Evolutionary conservation across 495 filamentous ascomycete genomes (phyloP), one percentile per base, ranked within the genome.

Genomic region (Lentithecium fluviatile): DNA sequence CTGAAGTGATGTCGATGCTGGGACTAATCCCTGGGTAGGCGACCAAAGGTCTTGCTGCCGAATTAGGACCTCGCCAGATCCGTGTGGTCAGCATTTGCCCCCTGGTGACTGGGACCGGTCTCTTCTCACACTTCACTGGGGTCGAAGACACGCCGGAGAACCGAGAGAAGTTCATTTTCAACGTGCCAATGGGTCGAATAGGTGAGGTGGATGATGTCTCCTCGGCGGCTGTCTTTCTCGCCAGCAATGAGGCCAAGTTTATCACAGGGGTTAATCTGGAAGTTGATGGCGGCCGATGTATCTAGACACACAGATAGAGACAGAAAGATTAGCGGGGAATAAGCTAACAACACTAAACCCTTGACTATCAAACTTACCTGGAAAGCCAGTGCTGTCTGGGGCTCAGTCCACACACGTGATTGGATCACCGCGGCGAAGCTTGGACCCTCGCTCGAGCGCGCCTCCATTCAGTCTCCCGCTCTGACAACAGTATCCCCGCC

Each of bases 71-170:
- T 1, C 77, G 84, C 43, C 79, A 86, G 64, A 85, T 89, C 66
- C 79, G 85, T 1, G 80, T 88, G 45, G 87, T 87, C 65, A 77
- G 80, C 19, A 78, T 88, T 10, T 82, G 78, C 45, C 86, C 85
- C 6, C 75, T 85, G 0, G 77, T 87, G 6, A 80, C 79, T 25
- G 84, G 78, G 12, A 88, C 84, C 32, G 85, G 81, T 0, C 77
- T 86, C 60, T 89, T 86, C 50, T 81, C 80, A 54, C 76, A 79
- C 50, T 89, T 89, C 73, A 79, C 83, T 0, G 86, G 86, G 2
- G 80, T 84, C 66, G 76, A 80, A n/a, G 78, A 86, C 64, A 89
- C 85, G 2, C 79, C 81, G 10, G 87, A 88, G 73, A 88, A 88
- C 64, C 73, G 82, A 55, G 78, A 83, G 61, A 84, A 83, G 57